A percentile compares a stretch with the other conserved stretches of the same genome.
These are phyloP conservation scores for Pseudocercospora fuligena DNA, from an alignment of 2,329 filamentous ascomycete species.

Conservation along the genomic window DNA sequence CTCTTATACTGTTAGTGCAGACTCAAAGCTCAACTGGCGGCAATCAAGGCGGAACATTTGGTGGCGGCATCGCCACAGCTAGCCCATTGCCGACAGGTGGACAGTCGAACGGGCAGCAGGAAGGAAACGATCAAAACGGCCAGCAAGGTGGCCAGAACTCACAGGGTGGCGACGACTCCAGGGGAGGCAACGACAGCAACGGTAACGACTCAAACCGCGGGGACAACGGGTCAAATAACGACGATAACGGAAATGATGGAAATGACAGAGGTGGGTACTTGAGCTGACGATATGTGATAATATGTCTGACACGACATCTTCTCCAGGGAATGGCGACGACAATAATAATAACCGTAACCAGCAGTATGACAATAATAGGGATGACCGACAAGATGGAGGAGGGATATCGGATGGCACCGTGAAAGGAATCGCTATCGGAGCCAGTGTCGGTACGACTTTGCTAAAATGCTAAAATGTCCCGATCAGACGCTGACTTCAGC, in stretches of 20 bases:
- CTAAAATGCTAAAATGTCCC: neutral
- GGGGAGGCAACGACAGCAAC: neutral
- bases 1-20: neutral
- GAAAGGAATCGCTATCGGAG: slow-evolving; percentile 31
- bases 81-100: neutral
- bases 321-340: neutral
- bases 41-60: neutral
- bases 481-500: slow-evolving; percentile 7
- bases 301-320: neutral
- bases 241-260: slow-evolving; percentile 1
- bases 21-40: neutral
- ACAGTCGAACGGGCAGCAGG: neutral
- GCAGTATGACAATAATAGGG: neutral
- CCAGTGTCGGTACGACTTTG: slow-evolving; percentile 30
- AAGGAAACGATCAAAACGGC: neutral
- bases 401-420: slow-evolving; percentile 22
- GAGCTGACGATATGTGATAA: neutral
- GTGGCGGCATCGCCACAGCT: neutral
- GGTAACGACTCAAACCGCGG: slow-evolving; percentile 6
- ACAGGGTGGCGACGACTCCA: neutral
- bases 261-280: neutral
- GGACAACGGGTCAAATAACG: slow-evolving; percentile 9
- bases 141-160: neutral
- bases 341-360: slow-evolving; percentile 4
- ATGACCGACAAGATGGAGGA: slow-evolving; percentile 1